phyloP scores from a whole-genome alignment of 768 basidiomycete genomes.

The Trametes maxima region DNA sequence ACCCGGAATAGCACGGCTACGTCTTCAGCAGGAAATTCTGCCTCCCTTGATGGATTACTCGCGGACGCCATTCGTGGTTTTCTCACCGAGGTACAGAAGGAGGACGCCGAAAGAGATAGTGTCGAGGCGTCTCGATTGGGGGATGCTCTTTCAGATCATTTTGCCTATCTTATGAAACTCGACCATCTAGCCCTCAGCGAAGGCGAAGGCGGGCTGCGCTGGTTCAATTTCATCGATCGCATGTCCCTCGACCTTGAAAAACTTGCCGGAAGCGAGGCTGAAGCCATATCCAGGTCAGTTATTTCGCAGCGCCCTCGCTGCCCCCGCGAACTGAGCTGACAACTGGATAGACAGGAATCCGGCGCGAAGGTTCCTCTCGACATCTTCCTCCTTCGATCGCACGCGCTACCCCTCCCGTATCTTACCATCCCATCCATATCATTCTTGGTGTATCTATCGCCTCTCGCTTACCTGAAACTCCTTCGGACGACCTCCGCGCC shows the following conservation, averaged over 20 bases:
- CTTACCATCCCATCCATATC: conserved; percentile 67
- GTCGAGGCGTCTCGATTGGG: conserved; percentile 54
- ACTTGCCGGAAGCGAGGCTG: conserved; percentile 57
- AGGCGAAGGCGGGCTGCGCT: conserved; percentile 65
- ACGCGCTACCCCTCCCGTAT: conserved; percentile 74
- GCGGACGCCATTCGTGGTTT: conserved; percentile 57
- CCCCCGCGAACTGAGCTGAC: conserved; percentile 23
- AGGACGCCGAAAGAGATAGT: conserved; percentile 51
- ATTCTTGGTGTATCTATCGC: conserved; percentile 72
- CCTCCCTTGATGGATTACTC: conserved; percentile 66
- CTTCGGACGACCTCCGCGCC: conserved; percentile 42
- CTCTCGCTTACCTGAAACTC: conserved; percentile 66
- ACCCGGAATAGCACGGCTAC: conserved; percentile 43
- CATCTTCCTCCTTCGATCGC: conserved; percentile 65
- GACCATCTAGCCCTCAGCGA: conserved; percentile 66
- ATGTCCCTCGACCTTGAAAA: conserved; percentile 51
- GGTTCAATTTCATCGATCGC: conserved; percentile 71
- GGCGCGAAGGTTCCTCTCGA: conserved; percentile 60
- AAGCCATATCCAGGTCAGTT: conserved; percentile 51
- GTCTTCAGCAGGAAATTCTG: conserved; percentile 47
- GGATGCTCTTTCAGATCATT: conserved; percentile 50
- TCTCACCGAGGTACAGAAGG: conserved; percentile 60
- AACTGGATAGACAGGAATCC: conserved; percentile 14
- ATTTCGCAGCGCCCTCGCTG: conserved; percentile 34
- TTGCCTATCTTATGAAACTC: conserved; percentile 71